Evolutionary conservation across 129 eudicot genomes (phyloP), one percentile per base, ranked within the genome.

Genomic region (Lactuca sativa): DNA sequence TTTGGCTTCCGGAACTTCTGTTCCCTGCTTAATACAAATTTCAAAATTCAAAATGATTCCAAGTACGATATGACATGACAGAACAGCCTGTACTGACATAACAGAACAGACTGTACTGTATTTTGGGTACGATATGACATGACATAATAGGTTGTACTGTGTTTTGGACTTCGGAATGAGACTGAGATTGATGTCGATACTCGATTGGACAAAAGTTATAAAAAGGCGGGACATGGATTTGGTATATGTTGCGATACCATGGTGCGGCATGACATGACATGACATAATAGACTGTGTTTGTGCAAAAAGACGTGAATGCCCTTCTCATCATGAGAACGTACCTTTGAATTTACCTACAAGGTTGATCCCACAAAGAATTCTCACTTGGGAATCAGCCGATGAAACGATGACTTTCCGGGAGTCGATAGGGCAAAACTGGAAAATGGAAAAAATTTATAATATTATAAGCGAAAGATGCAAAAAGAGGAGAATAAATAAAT

Each of bases 341-440:
- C 97, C 96, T 73, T 85, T 88, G 56, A 86, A 78, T 74, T 86
- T 92, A 72, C 80, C 67, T 10, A 88, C 77, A 40, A 92, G 59
- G 70, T 82, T 79, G 66, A 78, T 65, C 49, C 96, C 89, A 21
- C 69, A 67, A 53, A 91, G 84, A 66, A 91, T 78, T 61, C 93
- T 82, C 54, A 91, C 88, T 77, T 81, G 88, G 25, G 96, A 86
- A 75, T 91, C 96, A 38, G 97, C 97, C 25, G 93, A 88, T 62
- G 90, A 86, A 55, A 88, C 97, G 66, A 91, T 76, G 49, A 91
- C 86, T 84, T 86, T 84, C 33, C 70, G 76, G 18, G 82, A 65
- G 65, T 91, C 88, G 15, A 72, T 71, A 4, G 97, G 97, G 69
- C 85, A 88, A 71, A 82, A 91, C 97, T 92, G 89, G 37, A 74